Percentiles rank a stretch among this genome's conserved stretches.
Conservation (phyloP, 768 basidiomycete genomes). For the Psilocybe subaeruginosa region DNA sequence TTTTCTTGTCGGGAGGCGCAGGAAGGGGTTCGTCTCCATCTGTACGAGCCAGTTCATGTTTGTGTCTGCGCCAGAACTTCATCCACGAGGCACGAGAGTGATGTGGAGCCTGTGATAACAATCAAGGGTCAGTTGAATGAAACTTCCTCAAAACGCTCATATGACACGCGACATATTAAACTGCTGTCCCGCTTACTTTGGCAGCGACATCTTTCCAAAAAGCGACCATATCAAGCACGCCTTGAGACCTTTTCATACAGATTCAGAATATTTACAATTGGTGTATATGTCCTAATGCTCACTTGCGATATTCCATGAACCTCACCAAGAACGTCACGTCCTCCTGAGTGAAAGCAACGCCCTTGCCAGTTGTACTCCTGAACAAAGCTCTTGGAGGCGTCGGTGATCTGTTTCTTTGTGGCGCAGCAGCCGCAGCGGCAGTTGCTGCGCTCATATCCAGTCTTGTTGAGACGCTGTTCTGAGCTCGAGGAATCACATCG, state of each 20-base stretch:
- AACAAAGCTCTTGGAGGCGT: slow-evolving; percentile 81
- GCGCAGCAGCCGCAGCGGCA: slow-evolving; percentile 19
- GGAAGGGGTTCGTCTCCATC: slow-evolving; percentile 75
- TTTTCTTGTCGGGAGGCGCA: slow-evolving; percentile 82
- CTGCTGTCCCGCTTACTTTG: slow-evolving; percentile 19
- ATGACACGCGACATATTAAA: not conserved
- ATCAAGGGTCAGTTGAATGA: not conserved
- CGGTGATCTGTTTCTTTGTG: slow-evolving; percentile 67
- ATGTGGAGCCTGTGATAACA: slow-evolving; percentile 68
- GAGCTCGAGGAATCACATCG: slow-evolving; percentile 1
- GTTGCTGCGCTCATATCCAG: slow-evolving; percentile 27
- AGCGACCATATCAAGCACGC: slow-evolving; percentile 40
- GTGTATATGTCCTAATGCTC: slow-evolving; percentile 21
- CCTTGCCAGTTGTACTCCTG: slow-evolving; percentile 87
- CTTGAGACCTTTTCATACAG: slow-evolving; percentile 32
- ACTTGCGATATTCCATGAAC: slow-evolving; percentile 81
- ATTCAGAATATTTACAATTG: not conserved
- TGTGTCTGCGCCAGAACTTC: slow-evolving; percentile 90
- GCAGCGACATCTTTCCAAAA: slow-evolving; percentile 39
- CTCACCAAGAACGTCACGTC: slow-evolving; percentile 78
- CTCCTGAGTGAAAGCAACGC: slow-evolving; percentile 86
- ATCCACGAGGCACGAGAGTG: slow-evolving; percentile 94
- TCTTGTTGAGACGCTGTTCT: slow-evolving; percentile 6
- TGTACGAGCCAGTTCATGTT: slow-evolving; percentile 74
- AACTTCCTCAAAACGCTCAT: not conserved